Evolutionary conservation across 2,329 filamentous ascomycete species (phyloP), one percentile per base, ranked within the genome.

Genomic region (Microdochium paspali): DNA sequence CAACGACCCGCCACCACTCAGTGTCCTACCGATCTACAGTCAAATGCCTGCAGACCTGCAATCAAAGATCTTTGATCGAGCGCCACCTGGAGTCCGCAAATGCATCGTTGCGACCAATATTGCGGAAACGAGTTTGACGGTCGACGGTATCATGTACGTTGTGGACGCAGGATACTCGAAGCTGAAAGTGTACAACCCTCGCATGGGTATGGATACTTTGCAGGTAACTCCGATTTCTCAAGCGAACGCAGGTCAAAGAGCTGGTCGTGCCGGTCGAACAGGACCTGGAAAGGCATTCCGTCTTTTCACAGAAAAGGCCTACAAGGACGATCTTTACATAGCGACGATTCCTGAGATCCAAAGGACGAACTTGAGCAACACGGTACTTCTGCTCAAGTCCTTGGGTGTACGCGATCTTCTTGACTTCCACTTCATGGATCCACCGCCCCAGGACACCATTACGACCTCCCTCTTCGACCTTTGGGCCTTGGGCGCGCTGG

Each of bases 371-470:
- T 79, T 98, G 2, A 85, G 89, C 58, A 97, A 97, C 58, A 97
- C 90, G 0, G 91, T 98, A 3, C 74, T 98, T 13, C 79, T 98
- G 44, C 76, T 98, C 44, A 98, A 98, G 62, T 95, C 89, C 0
- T 77, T 98, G 1, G 93, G 93, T 0, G 91, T 98, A 18, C 91
- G 88, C 60, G 90, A 98, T 56, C 73, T 98, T 10, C 70, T 98
- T 1, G 91, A 98, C 64, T 98, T 98, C 60, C 90, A 97, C 63
- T 98, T 98, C 58, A 97, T 98, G 91, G 93, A 98, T 56, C 93
- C 93, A 2, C 93, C 93, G 6, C 93, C 93, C 0, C 93, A 98
- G 66, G 94, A 98, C 59, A 96, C 90, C 1, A 97, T 98, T 54
- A 91, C 89, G 1, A 98, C 93, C 0, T 96, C 90, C 3, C 82